Base-by-base conservation (phyloP, 495 filamentous ascomycete genomes). In the Mycothermus thermophilus region DNA sequence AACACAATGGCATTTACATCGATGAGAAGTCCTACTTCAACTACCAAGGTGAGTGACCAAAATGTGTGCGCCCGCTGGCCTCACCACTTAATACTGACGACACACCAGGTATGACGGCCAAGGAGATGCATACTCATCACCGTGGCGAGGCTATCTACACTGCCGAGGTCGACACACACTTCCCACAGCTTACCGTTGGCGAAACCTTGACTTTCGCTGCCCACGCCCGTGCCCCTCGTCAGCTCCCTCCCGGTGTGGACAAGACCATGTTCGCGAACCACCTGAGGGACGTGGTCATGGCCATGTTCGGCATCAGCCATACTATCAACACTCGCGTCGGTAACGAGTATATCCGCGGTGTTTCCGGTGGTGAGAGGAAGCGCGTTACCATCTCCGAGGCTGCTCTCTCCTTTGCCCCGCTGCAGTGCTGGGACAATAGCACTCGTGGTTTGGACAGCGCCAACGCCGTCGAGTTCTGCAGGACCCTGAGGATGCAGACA, bases 361-460 rank as follows among this genome's bases (percentile, higher is more conserved):
- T 90, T 0, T 79, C 72, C 19, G 84, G 84, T 35, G 84, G 84
- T 38, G 84, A 93, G 54, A 55, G 83, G 8, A 88, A 87, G 60
- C 74, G 84, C 41, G 79, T 86, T 30, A 82, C 75, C 55, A 87
- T 90, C 44, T 76, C 80, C 3, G 83, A 90, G 44, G 67, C 66
- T 15, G 68, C 70, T 5, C 58, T 85, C 15, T 76, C 73, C 27
- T 66, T 67, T 6, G 70, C 70, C 15, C 75, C 79, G 0, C 54
- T 92, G 9, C 79, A 83, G 46, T 85, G 80, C 60, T 92, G 83
- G 83, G 83, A 90, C 46, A 82, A 83, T 56, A 80, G 73, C 40
- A 88, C 83, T 5, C 65, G 83, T 54, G 83, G 83, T 41, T 53
- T 92, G 16, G 83, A 92, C 48, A 79, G 73, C 37, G 76, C 80